Conservation (phyloP, 768 basidiomycete genomes). For the Trametes cingulata region DNA sequence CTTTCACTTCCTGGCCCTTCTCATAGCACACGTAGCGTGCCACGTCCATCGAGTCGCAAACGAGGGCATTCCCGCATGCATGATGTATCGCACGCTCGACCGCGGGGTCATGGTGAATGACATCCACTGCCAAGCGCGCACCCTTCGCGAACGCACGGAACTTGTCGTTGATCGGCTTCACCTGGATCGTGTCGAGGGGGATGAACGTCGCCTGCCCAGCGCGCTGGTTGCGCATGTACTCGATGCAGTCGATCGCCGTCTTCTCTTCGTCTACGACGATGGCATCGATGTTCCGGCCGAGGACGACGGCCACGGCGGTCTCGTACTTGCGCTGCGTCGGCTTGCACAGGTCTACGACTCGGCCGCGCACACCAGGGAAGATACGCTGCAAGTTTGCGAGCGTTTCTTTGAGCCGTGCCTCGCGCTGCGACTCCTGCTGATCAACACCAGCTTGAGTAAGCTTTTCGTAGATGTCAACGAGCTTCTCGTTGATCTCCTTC, state of each 20-base stretch:
- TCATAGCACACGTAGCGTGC: slow-evolving; percentile 91
- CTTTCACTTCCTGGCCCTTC: slow-evolving; percentile 95
- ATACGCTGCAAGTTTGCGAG: slow-evolving; percentile 80
- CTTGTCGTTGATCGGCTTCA: slow-evolving; percentile 92
- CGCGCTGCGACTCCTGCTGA: slow-evolving; percentile 82
- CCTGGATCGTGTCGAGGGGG: slow-evolving; percentile 96
- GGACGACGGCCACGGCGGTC: slow-evolving; percentile 84
- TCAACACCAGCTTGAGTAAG: slow-evolving; percentile 91
- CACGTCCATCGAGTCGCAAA: slow-evolving; percentile 95
- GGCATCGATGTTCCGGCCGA: slow-evolving; percentile 94
- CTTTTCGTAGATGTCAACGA: slow-evolving; percentile 78
- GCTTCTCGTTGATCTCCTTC: slow-evolving; percentile 89
- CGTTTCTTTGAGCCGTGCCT: slow-evolving; percentile 82
- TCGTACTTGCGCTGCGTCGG: slow-evolving; percentile 93
- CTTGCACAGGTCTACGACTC: slow-evolving; percentile 92
- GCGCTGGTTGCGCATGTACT: slow-evolving; percentile 96
- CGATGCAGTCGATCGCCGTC: slow-evolving; percentile 96
- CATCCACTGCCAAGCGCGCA: slow-evolving; percentile 60
- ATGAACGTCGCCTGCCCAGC: slow-evolving; percentile 97
- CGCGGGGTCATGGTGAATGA: slow-evolving; percentile 63
- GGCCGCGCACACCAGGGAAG: slow-evolving; percentile 92
- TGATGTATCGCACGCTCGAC: slow-evolving; percentile 96
- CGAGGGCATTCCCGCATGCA: slow-evolving; percentile 91
- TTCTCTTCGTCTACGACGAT: slow-evolving; percentile 97
- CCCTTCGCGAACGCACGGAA: slow-evolving; percentile 88